Base-by-base conservation (phyloP, 179 eudicot species). In the Silene noctiflora region DNA sequence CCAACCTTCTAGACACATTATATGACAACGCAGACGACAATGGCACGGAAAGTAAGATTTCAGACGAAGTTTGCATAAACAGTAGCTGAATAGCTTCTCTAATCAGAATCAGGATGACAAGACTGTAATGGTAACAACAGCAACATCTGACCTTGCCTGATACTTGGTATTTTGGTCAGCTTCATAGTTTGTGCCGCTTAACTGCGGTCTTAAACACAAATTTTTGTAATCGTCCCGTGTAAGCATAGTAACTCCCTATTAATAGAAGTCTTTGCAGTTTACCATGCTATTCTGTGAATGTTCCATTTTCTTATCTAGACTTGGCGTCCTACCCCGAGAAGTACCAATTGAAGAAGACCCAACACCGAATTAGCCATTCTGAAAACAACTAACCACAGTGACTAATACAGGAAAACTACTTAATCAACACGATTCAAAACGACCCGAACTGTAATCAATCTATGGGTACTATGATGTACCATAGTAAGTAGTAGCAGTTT, bases 1-100 rank as follows among this genome's bases (percentile, higher is more conserved):
- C 83, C 44, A 89, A 87, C 85, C 89, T 90, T 84, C 77, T 92
- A 74, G 89, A 88, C 62, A 77, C 89, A 19, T 62, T 90, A 80
- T 92, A 89, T 77, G 86, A 73, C 35, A 81, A 84, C 48, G 19
- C 44, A 21, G 79, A 70, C 20, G 70, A 70, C 72, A 69, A 25
- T 55, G 16, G 31, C 60, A 17, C 4, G 25, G 71, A 77, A 61
- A 61, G 4, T 4, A 67, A 24, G 33, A 60, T 33, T 13, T 53
- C 29, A 8, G 64, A 29, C 19, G 5, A 66, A 20, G 4, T 65
- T 11, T 20, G 25, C 69, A 58, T 66, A 14, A 44, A 25, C 77
- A 11, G 73, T n/a, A 14, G 39, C 51, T 76, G 20, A 70, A 20
- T 19, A 63, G 59, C 66, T 75, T 71, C 58, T 75, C 21, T 13